Evolutionary conservation across 2,329 filamentous ascomycete genomes (phyloP).

Genomic region (Monilinia aucupariae): DNA sequence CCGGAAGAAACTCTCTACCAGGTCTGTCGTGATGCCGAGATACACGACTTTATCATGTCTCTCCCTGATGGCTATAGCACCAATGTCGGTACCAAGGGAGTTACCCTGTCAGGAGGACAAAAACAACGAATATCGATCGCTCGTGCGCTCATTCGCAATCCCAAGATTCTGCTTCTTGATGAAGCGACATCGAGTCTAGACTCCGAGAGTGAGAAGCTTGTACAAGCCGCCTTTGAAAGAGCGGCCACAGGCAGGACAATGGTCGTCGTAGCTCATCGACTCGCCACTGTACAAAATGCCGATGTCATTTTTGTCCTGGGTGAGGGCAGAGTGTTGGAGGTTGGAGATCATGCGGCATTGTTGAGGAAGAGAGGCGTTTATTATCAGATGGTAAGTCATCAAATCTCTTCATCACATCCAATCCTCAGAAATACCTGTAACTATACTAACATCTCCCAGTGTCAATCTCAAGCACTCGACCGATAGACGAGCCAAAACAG

Average conservation of each 20-base stretch:
- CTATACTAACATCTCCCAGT: constrained; percentile 18
- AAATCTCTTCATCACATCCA: not conserved
- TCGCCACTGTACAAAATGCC: constrained; percentile 73
- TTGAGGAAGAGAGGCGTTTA: constrained; percentile 30
- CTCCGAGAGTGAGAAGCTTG: constrained; percentile 50
- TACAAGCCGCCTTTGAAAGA: constrained; percentile 62
- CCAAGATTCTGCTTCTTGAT: constrained; percentile 50
- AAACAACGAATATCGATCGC: constrained; percentile 52
- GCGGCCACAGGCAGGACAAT: constrained; percentile 62
- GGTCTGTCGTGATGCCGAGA: constrained; percentile 47
- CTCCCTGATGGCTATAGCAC: constrained; percentile 48
- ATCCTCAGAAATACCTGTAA: not conserved
- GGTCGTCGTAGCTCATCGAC: constrained; percentile 70
- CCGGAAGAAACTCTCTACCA: constrained; percentile 41
- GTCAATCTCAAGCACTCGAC: constrained; percentile 24
- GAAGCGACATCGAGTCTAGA: constrained; percentile 55
- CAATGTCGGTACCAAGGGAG: constrained; percentile 42
- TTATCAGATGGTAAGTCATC: constrained; percentile 31
- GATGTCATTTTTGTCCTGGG: constrained; percentile 33
- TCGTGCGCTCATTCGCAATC: constrained; percentile 48
- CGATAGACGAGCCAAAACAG: constrained; percentile 10
- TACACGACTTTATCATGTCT: constrained; percentile 47
- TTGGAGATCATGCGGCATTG: constrained; percentile 28
- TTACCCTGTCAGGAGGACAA: constrained; percentile 49
- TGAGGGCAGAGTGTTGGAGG: constrained; percentile 31